Evolutionary conservation across 2,329 filamentous ascomycete genomes (phyloP), one percentile per base, ranked within the genome.

Genomic region (Paecilomyces formosus): DNA sequence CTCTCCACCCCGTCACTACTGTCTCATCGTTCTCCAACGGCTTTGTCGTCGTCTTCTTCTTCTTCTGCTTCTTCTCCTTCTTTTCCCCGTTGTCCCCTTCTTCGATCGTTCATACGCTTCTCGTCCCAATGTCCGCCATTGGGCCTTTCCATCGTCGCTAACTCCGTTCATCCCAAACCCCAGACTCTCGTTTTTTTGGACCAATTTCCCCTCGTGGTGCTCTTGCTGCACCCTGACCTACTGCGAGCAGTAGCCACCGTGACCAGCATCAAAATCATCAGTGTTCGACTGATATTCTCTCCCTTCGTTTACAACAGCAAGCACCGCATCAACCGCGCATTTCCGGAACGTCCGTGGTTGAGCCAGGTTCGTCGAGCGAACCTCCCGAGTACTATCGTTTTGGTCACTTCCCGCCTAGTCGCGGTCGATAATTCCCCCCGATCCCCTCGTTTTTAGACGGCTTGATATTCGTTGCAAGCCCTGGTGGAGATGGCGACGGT

Each of bases 401-500:
- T 50, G 13, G 54, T 58, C 33, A 53, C 54, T 31, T 26, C 39
- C 15, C 39, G 39, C 39, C 15, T n/a, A 18, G 39, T 45, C 9
- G 39, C 39, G 39, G n/a, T 45, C 39, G 39, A 18, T 45, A 45
- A 18, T 45, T 15, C 57, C 56, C 57, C 56, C 53, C 54, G 35
- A 55, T 57, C 9, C 39, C 9, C 54, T 55, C 54, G 21, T 55
- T 60, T 53, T 57, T 55, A 58, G 57, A 57, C 24, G 28, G 31
- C 33, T 24, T 24, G 22, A 55, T 31, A 55, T 39, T 28, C 28
- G 50, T 11, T 28, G 12, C 50, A 21, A 35, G 61, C 61, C 52
- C 55, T 64, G 59, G 64, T 72, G 71, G 73, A 72, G 61, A 77
- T 74, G 70, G 78, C 74, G 68, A 72, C 75, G 58, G 68, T 77